phyloP scores from a whole-genome alignment of 2,329 filamentous ascomycete genomes.

The Amylocarpus encephaloides region DNA sequence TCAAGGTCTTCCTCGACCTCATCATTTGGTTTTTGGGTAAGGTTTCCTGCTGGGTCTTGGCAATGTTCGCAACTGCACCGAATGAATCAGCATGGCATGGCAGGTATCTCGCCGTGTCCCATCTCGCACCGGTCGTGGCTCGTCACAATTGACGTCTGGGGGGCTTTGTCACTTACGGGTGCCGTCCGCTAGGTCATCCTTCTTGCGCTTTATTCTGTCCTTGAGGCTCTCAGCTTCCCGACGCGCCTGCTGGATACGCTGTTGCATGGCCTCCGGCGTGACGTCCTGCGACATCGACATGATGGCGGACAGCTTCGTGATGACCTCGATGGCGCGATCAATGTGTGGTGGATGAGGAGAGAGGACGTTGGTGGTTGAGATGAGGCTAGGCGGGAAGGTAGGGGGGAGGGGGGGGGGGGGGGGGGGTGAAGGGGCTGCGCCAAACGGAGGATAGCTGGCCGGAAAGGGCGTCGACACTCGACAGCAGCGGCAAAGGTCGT shows the following conservation, averaged over 20 bases:
- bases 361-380: constrained; percentile 10
- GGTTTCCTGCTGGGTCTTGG: constrained; percentile 84
- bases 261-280: constrained; percentile 77
- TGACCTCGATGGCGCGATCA: constrained; percentile 10
- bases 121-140: not conserved
- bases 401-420: constrained; percentile 2
- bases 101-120: not conserved
- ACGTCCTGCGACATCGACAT: constrained; percentile 45
- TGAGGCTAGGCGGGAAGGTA: constrained; percentile 6
- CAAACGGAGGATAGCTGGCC: constrained; percentile 23
- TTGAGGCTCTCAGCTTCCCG: constrained; percentile 97
- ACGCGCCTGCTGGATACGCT: constrained; percentile 83
- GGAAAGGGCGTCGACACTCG: not conserved
- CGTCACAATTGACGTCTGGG: constrained; percentile 8
- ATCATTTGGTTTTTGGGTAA: constrained; percentile 88
- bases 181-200: constrained; percentile 98
- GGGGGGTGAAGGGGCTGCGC: constrained; percentile 12
- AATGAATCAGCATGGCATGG: constrained; percentile 13
- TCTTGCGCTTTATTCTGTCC: constrained; percentile 98
- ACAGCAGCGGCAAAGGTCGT: not conserved
- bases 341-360: constrained; percentile 14
- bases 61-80: constrained; percentile 75
- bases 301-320: constrained; percentile 3
- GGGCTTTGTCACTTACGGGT: constrained; percentile 64
- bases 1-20: constrained; percentile 94